These are phyloP conservation scores for Przewalskia tangutica DNA, from an alignment of 257 asterid genomes.

Conservation along the genomic window DNA sequence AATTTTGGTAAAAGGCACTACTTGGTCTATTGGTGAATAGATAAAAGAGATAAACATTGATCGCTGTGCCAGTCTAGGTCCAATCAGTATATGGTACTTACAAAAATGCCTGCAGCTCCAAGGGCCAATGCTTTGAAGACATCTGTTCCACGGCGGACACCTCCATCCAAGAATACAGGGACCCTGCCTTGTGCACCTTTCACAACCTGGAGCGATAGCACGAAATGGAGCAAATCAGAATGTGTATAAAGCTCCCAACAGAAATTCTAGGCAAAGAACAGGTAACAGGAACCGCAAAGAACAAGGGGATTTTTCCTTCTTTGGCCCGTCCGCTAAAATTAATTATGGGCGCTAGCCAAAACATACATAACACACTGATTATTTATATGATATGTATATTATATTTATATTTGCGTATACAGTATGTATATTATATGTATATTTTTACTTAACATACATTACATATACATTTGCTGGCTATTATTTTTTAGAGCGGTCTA, in stretches of 20 bases:
- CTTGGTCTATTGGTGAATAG: neutral
- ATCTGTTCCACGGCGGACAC: slow-evolving; percentile 92
- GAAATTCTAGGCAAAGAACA: neutral
- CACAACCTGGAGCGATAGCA: slow-evolving; percentile 49
- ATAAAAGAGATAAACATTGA: neutral
- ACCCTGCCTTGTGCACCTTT: slow-evolving; percentile 88
- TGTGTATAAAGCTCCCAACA: neutral
- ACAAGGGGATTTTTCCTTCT: too few species aligned
- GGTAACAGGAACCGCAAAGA: too few species aligned
- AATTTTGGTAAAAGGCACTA: neutral
- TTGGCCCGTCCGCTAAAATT: too few species aligned
- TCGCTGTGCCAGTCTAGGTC: neutral
- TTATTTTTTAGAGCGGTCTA: too few species aligned
- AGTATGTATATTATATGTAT: too few species aligned
- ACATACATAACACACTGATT: too few species aligned
- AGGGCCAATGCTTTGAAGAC: slow-evolving; percentile 97
- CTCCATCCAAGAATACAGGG: slow-evolving; percentile 96
- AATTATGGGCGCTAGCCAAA: too few species aligned
- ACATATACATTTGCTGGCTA: too few species aligned
- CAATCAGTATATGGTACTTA: slow-evolving; percentile 27
- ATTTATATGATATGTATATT: too few species aligned
- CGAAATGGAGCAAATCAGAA: neutral
- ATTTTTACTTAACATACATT: too few species aligned
- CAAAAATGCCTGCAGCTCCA: slow-evolving; percentile 92
- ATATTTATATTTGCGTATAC: too few species aligned